Base-by-base conservation (phyloP, 495 filamentous ascomycete genomes). In the Penicillium crystallinum region DNA sequence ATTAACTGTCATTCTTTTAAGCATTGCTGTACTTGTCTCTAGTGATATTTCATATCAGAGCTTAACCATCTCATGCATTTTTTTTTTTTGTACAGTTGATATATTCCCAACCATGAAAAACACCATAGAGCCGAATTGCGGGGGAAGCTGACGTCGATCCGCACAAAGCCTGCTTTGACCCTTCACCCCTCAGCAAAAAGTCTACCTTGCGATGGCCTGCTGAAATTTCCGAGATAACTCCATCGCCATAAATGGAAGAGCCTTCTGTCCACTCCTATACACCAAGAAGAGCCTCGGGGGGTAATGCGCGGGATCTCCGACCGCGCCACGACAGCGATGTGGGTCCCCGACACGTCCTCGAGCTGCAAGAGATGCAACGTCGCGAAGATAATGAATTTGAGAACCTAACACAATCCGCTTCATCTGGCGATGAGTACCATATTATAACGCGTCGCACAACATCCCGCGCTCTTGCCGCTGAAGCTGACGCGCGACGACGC, bases 391-490 rank as follows among this genome's bases (percentile, higher is more conserved):
- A 64, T 29, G 57, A 55, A 10, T 36, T 50, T 9, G 52, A 38
- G 15, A 33, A 37, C 22, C 69, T 66, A 6, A 44, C 49, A 0
- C 56, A 31, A 0, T 71, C 68, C 6, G 53, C 61, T 12, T 74
- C 71, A 1, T 72, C 69, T 0, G 70, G 65, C 1, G 63, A 65
- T 6, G 73, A 73, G 34, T 69, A 70, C 48, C 68, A 69, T 5
- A 33, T 70, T 23, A 56, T 61, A 1, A 57, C 70, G 5, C 58
- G 57, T n/a, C 67, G 66, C 6, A 67, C 66, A 0, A 44, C 53
- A 4, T 65, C 67, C 5, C 66, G 58, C 6, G 38, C 57, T 29
- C 21, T 27, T 3, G 35, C 33, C 12, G 36, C 46, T 7, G 35
- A 15, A 11, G 46, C 36, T 2, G 59, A 57, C 27, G 34, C 48